Evolutionary conservation across 345 rosid species (phyloP).

Genomic region (Punica granatum): DNA sequence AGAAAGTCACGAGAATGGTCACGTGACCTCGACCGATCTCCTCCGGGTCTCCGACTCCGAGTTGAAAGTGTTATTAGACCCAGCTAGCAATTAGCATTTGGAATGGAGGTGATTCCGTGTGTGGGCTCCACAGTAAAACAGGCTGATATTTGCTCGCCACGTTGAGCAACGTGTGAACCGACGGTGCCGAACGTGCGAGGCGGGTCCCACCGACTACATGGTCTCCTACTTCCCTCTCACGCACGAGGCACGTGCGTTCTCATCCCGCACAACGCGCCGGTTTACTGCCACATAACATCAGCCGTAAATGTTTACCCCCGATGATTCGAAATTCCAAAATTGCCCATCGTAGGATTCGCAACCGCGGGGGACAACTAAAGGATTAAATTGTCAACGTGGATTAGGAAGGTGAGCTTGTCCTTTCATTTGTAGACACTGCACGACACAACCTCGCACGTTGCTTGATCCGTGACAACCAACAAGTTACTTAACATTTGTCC

Average conservation of each 20-base stretch:
- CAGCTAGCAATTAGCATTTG: background rate
- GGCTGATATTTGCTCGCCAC: background rate
- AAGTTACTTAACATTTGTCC: too few relatives aligned
- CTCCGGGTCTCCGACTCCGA: too few relatives aligned
- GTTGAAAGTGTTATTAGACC: too few relatives aligned
- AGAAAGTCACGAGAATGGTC: too few relatives aligned
- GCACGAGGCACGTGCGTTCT: conserved; percentile 4
- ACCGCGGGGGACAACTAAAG: background rate
- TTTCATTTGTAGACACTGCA: background rate
- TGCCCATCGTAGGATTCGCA: too few relatives aligned
- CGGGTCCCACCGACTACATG: background rate
- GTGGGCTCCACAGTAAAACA: background rate
- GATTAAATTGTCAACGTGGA: background rate
- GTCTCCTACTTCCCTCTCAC: conserved; percentile 2
- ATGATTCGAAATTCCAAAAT: background rate
- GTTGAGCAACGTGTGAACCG: conserved; percentile 4
- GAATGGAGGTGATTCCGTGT: background rate
- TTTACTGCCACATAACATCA: background rate
- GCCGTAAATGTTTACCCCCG: background rate
- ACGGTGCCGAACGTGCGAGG: conserved; percentile 3
- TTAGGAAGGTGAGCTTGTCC: background rate
- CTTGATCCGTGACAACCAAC: background rate
- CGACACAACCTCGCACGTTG: background rate
- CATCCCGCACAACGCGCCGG: conserved; percentile 3
- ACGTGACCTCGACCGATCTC: too few relatives aligned